Base-by-base conservation (phyloP, 75 land plant species). In the Selaginella moellendorffii region DNA sequence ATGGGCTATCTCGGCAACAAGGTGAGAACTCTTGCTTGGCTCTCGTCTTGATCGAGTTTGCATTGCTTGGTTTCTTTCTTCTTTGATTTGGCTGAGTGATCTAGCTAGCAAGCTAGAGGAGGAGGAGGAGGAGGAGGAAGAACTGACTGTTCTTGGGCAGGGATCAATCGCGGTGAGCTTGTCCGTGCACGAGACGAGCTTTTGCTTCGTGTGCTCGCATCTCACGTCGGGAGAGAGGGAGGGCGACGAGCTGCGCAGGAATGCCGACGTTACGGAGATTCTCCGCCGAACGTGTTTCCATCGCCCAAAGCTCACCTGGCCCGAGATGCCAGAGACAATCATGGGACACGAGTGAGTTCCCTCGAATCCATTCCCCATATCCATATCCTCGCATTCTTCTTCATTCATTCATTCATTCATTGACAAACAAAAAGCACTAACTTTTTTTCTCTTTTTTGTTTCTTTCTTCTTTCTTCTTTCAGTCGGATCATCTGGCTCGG, bases 1-100 rank as follows among this genome's bases (percentile, higher is more conserved):
- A 80, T 90, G 93, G 92, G 85, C 28, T 82, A 79, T 62, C 79
- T 86, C 27, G 97, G 97, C 18, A 90, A 90, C 61, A 90, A 90
- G 97, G 97, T 90, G 46, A 64, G 69, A 52, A n/a, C 14, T 5
- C 14, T 5, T 36, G 14, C 46, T n/a, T n/a, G n/a, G 46, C 14
- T 5, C 14, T 5, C 46, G 46, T 36, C 46, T 5, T 36, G 46
- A 5, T 5, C 46, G 46, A 36, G 46, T 36, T 36, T 36, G 46
- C 14, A 36, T 14, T 5, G 46, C 46, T 5, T 5, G 10, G 46
- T 36, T 5, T 36, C 5, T 36, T 5, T 36, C 5, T 36, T 14
- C 14, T 36, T 36, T 36, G n/a, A n/a, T n/a, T n/a, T n/a, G n/a
- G n/a, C n/a, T n/a, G n/a, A n/a, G n/a, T n/a, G n/a, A n/a, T n/a